Percentiles rank a stretch among this genome's conserved stretches.
phyloP scores from a whole-genome alignment of 495 filamentous ascomycete species.

The Glonium stellatum region DNA sequence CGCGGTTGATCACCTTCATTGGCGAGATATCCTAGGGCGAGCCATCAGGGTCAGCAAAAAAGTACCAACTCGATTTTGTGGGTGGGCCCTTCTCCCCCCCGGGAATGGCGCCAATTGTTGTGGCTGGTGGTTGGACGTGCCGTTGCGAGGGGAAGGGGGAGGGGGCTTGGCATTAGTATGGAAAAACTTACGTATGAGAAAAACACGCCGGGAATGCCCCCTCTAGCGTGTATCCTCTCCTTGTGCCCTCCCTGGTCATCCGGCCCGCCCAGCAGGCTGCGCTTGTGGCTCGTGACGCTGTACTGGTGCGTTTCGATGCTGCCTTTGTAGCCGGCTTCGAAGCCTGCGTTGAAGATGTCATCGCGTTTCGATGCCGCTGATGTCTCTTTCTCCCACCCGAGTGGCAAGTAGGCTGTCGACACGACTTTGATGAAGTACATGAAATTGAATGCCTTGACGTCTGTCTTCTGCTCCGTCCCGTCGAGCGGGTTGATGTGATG shows the following conservation, averaged over 20 bases:
- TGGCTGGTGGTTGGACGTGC: no score
- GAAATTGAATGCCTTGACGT: conserved; percentile 82
- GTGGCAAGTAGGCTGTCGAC: conserved; percentile 83
- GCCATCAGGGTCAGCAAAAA: neutral
- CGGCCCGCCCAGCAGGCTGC: conserved; percentile 72
- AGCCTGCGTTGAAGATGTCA: conserved; percentile 45
- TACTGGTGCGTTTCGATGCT: conserved; percentile 98
- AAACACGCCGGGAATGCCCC: conserved; percentile 95
- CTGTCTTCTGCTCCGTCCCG: conserved; percentile 63
- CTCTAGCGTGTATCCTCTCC: conserved; percentile 78
- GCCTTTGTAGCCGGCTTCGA: conserved; percentile 59
- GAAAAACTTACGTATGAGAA: conserved; percentile 75
- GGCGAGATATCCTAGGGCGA: conserved; percentile 98
- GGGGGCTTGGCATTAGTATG: conserved; percentile 6
- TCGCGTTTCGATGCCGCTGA: neutral
- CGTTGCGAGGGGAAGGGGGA: neutral
- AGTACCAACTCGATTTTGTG: no score
- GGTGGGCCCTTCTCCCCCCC: neutral
- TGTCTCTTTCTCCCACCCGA: conserved; percentile 62
- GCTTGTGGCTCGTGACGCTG: conserved; percentile 89
- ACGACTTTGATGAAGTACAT: conserved; percentile 99
- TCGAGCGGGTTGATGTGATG: conserved; percentile 94
- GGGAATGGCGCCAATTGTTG: neutral
- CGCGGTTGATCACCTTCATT: conserved; percentile 98
- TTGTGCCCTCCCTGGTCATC: conserved; percentile 80